These are phyloP conservation scores for Zoysia pacifica DNA, from an alignment of 176 grass and related monocot species.

Conservation along the genomic window DNA sequence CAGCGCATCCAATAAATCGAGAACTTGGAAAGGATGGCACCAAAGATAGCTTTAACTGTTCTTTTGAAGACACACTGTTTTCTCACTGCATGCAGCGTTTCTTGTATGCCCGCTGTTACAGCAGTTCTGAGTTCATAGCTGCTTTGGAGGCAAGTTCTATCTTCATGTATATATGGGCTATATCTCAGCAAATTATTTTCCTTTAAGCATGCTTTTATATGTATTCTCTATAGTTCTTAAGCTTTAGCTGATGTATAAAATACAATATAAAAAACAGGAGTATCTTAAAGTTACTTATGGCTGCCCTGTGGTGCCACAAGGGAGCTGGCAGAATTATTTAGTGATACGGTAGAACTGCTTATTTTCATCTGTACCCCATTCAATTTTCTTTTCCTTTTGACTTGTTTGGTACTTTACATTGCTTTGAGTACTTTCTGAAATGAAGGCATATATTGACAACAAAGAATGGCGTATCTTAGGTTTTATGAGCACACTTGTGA, in stretches of 20 bases:
- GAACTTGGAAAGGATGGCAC: constrained; percentile 37
- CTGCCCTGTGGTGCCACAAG: constrained; percentile 4
- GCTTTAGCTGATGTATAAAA: constrained; percentile 9
- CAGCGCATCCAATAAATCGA: constrained; percentile 38
- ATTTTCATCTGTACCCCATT: background rate
- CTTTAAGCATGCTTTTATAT: constrained; percentile 27
- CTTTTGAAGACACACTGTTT: constrained; percentile 47
- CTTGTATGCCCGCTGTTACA: constrained; percentile 75
- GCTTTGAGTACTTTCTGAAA: background rate
- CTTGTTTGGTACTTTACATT: background rate
- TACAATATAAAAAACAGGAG: background rate
- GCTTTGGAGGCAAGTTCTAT: constrained; percentile 72
- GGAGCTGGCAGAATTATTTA: constrained; percentile 9
- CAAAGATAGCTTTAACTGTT: constrained; percentile 23
- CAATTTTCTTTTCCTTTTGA: constrained; percentile 7
- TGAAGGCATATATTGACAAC: background rate
- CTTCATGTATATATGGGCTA: background rate
- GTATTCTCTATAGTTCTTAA: background rate
- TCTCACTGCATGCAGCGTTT: constrained; percentile 78
- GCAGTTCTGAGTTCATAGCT: constrained; percentile 66
- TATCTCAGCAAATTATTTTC: background rate
- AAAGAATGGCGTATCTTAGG: background rate
- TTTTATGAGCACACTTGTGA: constrained; percentile 5
- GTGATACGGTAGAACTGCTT: background rate
- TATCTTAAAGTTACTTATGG: constrained; percentile 23